phyloP scores from a whole-genome alignment of 83 land plant species.

The Picea abies region DNA sequence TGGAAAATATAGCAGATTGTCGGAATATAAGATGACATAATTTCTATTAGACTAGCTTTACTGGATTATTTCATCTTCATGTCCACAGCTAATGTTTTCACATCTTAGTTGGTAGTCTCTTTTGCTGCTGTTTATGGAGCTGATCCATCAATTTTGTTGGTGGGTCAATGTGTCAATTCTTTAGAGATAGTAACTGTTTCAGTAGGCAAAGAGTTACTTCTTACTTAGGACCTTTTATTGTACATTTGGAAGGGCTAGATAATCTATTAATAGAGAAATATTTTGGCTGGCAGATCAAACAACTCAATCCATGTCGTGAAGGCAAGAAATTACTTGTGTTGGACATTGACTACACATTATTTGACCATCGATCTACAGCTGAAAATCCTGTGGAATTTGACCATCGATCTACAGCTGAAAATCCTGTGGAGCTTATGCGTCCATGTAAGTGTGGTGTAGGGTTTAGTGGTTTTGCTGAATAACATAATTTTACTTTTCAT shows the following conservation, averaged over 20 bases:
- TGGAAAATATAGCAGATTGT: neutral
- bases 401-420: slow-evolving; percentile 90
- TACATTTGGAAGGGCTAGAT: neutral
- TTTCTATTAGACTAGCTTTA: neutral
- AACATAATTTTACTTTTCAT: neutral
- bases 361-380: slow-evolving; percentile 36
- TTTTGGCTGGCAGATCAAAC: slow-evolving; percentile 36
- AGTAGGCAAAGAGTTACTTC: neutral
- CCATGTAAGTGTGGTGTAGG: slow-evolving; percentile 69
- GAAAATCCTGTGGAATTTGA: slow-evolving; percentile 92
- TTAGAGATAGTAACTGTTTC: neutral
- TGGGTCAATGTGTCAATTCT: neutral
- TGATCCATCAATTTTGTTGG: slow-evolving; percentile 4
- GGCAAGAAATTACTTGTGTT: slow-evolving; percentile 90
- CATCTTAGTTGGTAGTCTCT: neutral
- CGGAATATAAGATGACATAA: neutral
- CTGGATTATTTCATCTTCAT: neutral
- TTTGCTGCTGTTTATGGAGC: neutral
- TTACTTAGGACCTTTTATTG: neutral
- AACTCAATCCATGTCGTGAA: slow-evolving; percentile 81
- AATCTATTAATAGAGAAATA: neutral
- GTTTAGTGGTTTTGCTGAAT: neutral
- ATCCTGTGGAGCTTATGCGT: slow-evolving; percentile 93
- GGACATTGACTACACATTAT: slow-evolving; percentile 78
- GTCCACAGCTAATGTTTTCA: neutral